These are phyloP conservation scores for Globisporangium carolinianum DNA, from an alignment of 352 stramenopile species.

Conservation along the genomic window DNA sequence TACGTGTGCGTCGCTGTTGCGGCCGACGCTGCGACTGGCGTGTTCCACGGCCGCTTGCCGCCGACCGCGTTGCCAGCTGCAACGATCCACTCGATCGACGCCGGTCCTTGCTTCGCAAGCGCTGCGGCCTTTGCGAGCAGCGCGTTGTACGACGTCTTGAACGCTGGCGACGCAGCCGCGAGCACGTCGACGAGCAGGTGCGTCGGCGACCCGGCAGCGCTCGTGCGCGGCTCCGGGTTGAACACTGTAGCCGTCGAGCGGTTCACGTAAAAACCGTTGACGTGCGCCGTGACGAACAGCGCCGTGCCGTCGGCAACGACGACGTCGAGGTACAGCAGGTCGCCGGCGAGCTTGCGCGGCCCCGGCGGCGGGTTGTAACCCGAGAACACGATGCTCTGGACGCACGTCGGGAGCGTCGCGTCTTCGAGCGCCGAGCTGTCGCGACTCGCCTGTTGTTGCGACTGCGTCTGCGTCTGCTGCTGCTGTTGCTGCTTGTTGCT, in stretches of 20 bases:
- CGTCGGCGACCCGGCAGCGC: conserved; percentile 16
- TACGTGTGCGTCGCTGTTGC: conserved; percentile 42
- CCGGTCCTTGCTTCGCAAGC: conserved; percentile 65
- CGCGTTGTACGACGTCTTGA: conserved; percentile 60
- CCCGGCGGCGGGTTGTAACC: conserved; percentile 94
- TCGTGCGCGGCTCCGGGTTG: conserved; percentile 63
- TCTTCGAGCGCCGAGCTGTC: conserved; percentile 27
- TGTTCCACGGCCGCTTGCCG: conserved; percentile 79
- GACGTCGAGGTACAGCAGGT: conserved; percentile 93
- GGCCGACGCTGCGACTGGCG: conserved; percentile 19
- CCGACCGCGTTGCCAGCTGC: conserved; percentile 66
- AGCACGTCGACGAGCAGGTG: conserved; percentile 85
- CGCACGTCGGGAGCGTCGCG: conserved; percentile 69
- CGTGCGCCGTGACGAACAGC: conserved; percentile 85
- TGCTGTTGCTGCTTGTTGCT: conserved; percentile 18
- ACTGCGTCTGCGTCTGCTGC: conserved; percentile 22
- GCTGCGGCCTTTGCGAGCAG: conserved; percentile 75
- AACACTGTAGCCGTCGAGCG: conserved; percentile 68
- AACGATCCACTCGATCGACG: conserved; percentile 85
- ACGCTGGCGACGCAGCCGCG: conserved; percentile 52
- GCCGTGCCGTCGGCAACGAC: conserved; percentile 54
- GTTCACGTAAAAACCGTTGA: conserved; percentile 94
- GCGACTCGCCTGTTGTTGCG: conserved; percentile 25
- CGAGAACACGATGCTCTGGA: conserved; percentile 90
- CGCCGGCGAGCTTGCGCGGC: conserved; percentile 86